Conservation (phyloP, 768 basidiomycete species). For the Rhodosporidiobolus odoratus region DNA sequence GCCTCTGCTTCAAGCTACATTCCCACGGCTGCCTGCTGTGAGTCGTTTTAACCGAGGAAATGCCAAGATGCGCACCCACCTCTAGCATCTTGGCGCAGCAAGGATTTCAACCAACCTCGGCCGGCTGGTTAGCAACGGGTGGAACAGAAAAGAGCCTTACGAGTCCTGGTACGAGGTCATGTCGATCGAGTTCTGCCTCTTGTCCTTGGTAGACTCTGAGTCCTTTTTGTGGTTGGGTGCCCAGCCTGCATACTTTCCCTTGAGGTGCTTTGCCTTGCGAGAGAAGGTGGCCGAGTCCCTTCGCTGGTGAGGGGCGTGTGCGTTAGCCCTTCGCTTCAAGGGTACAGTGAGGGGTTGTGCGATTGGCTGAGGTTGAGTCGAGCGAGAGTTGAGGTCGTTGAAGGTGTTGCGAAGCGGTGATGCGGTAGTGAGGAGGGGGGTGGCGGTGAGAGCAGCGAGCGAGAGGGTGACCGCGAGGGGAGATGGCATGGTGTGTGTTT, state of each 20-base stretch:
- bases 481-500: neutral
- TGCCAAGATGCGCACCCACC: neutral
- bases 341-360: neutral
- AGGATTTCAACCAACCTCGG: neutral
- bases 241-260: conserved; percentile 19
- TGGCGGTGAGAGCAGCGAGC: neutral
- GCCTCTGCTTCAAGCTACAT: too few species aligned
- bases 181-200: conserved; percentile 1
- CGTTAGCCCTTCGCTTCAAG: conserved; percentile 4
- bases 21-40: neutral
- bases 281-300: neutral
- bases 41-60: too few species aligned
- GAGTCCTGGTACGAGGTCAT: conserved; percentile 32
- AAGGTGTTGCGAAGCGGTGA: neutral
- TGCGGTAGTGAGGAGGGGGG: neutral
- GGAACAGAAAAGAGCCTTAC: conserved; percentile 2
- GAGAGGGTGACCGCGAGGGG: neutral
- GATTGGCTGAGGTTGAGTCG: neutral
- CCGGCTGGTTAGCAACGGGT: neutral
- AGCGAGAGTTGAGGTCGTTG: neutral
- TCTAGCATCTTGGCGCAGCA: neutral
- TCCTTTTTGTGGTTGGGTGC: neutral
- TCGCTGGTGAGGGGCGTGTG: conserved; percentile 1
- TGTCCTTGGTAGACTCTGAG: neutral
- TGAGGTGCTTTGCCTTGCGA: conserved; percentile 12